Evolutionary conservation across 164 flowering plant species (phyloP).

Genomic region (Magnolia kwangsiensis): DNA sequence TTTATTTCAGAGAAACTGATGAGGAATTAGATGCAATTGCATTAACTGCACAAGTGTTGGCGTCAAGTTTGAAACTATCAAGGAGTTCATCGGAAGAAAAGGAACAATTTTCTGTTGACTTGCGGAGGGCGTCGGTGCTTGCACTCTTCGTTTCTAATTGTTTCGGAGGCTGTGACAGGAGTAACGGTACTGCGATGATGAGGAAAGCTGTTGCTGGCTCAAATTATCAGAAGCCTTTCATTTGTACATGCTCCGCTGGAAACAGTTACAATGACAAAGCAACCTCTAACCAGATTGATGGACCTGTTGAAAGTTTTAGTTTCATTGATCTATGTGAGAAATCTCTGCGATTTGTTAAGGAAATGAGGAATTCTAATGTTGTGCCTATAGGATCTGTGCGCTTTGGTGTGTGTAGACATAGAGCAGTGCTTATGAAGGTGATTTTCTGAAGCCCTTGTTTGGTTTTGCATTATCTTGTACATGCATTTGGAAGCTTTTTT

Average conservation of each 20-base stretch:
- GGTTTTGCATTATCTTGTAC: not conserved
- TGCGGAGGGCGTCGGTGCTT: constrained; percentile 78
- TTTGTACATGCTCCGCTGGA: constrained; percentile 85
- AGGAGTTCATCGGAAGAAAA: constrained; percentile 25
- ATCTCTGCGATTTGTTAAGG: constrained; percentile 62
- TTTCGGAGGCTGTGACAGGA: constrained; percentile 91
- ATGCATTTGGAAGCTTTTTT: not conserved
- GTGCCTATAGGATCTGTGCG: constrained; percentile 83
- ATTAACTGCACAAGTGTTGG: constrained; percentile 65
- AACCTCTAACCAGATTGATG: constrained; percentile 20
- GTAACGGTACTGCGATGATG: constrained; percentile 41
- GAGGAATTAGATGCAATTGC: constrained; percentile 68
- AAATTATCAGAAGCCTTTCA: constrained; percentile 76
- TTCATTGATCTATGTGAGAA: constrained; percentile 71
- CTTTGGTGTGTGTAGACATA: constrained; percentile 92
- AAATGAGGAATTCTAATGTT: constrained; percentile 54
- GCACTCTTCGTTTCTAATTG: constrained; percentile 92
- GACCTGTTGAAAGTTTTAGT: constrained; percentile 37
- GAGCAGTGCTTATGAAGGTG: constrained; percentile 96
- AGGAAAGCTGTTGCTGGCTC: constrained; percentile 73
- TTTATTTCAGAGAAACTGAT: constrained; percentile 55
- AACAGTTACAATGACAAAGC: constrained; percentile 23
- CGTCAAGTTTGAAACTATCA: constrained; percentile 44
- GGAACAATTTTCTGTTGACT: constrained; percentile 27
- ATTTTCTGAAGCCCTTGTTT: constrained; percentile 5